These are phyloP conservation scores for Rhynchosporium secalis DNA, from an alignment of 2,329 filamentous ascomycete genomes.

Conservation along the genomic window DNA sequence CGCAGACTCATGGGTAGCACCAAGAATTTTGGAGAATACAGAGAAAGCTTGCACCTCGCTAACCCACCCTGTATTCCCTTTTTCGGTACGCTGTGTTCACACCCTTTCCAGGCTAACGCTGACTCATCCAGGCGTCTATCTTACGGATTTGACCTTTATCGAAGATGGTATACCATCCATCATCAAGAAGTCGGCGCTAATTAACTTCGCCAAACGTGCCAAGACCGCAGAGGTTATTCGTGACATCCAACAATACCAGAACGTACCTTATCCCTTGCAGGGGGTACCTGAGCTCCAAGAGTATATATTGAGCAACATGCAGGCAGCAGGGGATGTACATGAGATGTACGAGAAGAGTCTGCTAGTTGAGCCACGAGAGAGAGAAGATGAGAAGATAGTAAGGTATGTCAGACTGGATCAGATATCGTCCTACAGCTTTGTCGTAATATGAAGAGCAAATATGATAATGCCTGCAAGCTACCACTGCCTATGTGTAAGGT, in stretches of 20 bases:
- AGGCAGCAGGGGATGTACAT: slow-evolving; percentile 91
- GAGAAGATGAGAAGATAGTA: slow-evolving; percentile 99
- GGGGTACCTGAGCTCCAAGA: slow-evolving; percentile 90
- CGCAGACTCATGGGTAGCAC: slow-evolving; percentile 93
- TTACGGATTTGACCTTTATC: slow-evolving; percentile 97
- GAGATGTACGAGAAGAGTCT: slow-evolving; percentile 99
- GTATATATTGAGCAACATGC: slow-evolving; percentile 96
- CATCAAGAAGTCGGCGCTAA: slow-evolving; percentile 93
- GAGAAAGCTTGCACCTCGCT: slow-evolving; percentile 86
- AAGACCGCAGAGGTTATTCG: slow-evolving; percentile 98
- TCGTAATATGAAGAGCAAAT: slow-evolving; percentile 27
- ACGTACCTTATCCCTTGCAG: slow-evolving; percentile 90
- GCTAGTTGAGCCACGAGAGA: slow-evolving; percentile 87
- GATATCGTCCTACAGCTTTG: slow-evolving; percentile 27
- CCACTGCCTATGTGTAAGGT: slow-evolving; percentile 15
- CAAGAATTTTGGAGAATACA: slow-evolving; percentile 97
- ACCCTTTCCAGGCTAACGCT: slow-evolving; percentile 16
- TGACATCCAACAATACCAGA: slow-evolving; percentile 98
- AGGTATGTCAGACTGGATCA: slow-evolving; percentile 53
- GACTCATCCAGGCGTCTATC: slow-evolving; percentile 71
- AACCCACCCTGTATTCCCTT: slow-evolving; percentile 98
- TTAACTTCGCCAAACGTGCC: slow-evolving; percentile 97
- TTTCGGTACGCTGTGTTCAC: slow-evolving; percentile 65
- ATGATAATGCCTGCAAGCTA: slow-evolving; percentile 24
- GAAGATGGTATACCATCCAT: slow-evolving; percentile 96